Evolutionary conservation across 140 eudicot species (phyloP).

Genomic region (Anethum foeniculum): DNA sequence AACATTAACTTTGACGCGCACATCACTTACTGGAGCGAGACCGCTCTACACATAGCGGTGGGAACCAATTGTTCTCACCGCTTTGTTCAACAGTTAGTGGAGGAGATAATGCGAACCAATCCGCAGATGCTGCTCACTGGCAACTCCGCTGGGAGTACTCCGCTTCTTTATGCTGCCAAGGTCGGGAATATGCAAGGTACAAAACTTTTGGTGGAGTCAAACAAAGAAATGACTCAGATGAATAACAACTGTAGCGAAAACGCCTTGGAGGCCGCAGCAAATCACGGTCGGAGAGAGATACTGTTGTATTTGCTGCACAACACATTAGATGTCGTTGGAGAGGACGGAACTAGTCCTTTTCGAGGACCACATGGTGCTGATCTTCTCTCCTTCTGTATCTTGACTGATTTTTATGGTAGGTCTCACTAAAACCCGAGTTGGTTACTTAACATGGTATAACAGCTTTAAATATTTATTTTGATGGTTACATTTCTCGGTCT

Average conservation of each 20-base stretch:
- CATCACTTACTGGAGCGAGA: constrained; percentile 25
- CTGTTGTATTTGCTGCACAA: not conserved
- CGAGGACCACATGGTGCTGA: not conserved
- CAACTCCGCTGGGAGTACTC: not conserved
- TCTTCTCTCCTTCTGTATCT: not conserved
- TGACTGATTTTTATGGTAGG: not conserved
- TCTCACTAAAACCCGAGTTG: not conserved
- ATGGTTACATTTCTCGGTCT: too few species aligned
- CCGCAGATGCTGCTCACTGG: not conserved
- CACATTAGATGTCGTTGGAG: constrained; percentile 3
- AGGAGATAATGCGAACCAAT: not conserved
- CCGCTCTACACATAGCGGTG: constrained; percentile 30
- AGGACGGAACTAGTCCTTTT: not conserved
- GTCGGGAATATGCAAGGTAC: not conserved
- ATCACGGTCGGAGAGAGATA: not conserved
- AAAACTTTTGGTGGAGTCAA: not conserved
- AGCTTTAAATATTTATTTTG: not conserved
- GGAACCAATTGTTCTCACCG: constrained; percentile 29
- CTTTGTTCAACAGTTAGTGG: constrained; percentile 15
- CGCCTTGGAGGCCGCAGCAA: not conserved
- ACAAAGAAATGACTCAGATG: not conserved
- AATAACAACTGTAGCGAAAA: not conserved
- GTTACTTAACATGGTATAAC: not conserved
- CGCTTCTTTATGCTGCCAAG: not conserved
- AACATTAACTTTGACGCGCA: constrained; percentile 21